These are phyloP conservation scores for Globisporangium lucens DNA, from an alignment of 352 stramenopile genomes.

Conservation along the genomic window DNA sequence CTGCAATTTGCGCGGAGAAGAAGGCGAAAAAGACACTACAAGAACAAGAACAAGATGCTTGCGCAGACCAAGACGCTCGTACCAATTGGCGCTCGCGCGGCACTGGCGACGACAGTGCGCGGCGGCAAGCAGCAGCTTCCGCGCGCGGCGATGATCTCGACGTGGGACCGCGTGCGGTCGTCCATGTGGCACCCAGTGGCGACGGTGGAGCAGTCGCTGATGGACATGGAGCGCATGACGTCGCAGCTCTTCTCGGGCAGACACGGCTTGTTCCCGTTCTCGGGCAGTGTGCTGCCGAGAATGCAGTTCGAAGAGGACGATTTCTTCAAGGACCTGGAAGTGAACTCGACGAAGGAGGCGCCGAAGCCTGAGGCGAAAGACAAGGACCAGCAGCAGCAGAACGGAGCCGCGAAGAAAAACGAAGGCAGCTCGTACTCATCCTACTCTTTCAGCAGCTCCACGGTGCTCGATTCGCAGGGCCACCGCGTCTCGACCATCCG, in stretches of 20 bases:
- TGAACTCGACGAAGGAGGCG: neutral
- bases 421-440: neutral
- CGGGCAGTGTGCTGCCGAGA: neutral
- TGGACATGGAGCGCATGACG: constrained; percentile 1
- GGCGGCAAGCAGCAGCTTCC: neutral
- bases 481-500: neutral
- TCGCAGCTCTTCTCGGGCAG: neutral
- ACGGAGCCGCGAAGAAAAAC: neutral
- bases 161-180: constrained; percentile 57
- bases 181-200: neutral
- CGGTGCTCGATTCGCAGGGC: neutral
- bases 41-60: neutral
- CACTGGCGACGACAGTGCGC: neutral
- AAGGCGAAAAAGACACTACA: neutral
- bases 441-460: neutral
- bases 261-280: neutral
- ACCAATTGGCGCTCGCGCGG: neutral
- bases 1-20: neutral
- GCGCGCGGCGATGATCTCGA: constrained; percentile 54
- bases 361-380: neutral
- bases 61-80: neutral
- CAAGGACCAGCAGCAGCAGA: neutral
- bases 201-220: neutral
- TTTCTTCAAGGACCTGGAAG: neutral
- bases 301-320: neutral